Evolutionary conservation across 495 filamentous ascomycete genomes (phyloP), one percentile per base, ranked within the genome.

Genomic region (Aspergillus coremiiformis): DNA sequence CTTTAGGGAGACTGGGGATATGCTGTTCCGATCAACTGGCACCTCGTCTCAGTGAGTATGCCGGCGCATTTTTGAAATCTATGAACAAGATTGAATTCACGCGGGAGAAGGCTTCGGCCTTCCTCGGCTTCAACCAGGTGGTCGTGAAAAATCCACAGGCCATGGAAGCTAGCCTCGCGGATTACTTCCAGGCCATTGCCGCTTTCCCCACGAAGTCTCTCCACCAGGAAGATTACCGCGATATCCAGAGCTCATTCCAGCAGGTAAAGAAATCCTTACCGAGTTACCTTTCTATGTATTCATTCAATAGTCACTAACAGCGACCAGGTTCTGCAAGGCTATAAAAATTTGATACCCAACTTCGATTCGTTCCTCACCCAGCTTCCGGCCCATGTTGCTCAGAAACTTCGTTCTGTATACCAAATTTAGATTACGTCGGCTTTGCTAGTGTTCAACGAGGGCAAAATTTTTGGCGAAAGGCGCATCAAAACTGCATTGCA

Each of bases 61-160:
- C 91, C 2, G 78, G 82, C 9, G 79, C 84, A 4, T 97, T 96
- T 70, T 68, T 99, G 37, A 78, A 76, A 39, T 83, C 87, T 0
- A 90, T 97, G 73, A 78, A 79, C 51, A 86, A 87, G 50, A 86
- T 96, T 35, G 85, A 90, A 42, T 85, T 86, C 58, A 92, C 91
- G 10, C 87, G 95, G 49, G 93, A 99, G 71, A 98, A 97, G 72
- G 89, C 86, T 0, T 90, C 91, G 15, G 92, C 94, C 2, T 86
- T 96, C 67, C 79, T 88, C 55, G 93, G 93, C 0, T 96, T 98
- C 72, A 85, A 85, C 51, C 75, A 86, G 51, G 81, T 92, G 50
- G 86, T 96, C 4, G 81, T 88, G 52, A 78, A 80, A 65, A 96
- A 97, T 57, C 94, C 93, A 2, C 81, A 88, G 65, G 89, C 90